Base-by-base conservation (phyloP, 768 basidiomycete species). In the Suillus spraguei region DNA sequence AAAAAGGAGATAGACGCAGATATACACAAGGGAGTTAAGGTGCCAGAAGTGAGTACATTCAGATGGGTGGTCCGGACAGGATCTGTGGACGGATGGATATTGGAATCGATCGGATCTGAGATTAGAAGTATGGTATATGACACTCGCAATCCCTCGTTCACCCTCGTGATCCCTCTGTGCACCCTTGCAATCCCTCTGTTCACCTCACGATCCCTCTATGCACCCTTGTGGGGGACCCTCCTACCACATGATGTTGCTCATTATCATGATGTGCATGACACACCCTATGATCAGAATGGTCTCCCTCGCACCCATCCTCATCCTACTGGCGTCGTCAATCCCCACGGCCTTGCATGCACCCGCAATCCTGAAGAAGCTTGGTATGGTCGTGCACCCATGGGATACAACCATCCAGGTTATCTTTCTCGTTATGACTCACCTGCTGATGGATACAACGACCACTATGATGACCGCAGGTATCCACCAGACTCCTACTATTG, bases 331-430 rank as follows among this genome's bases (percentile, higher is more conserved):
- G 3, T 4, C 17, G 16, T 52, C 52, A 33, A 53, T 53, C 32
- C 32, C 17, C 52, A 33, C 8, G 10, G 52, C 32, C 32, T 33
- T 53, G 2, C 52, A 53, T 2, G 20, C 20, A 33, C 52, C 32
- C 52, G 2, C 35, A 53, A 53, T 53, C 2, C 5, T 33, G 52
- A 53, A 33, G 52, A 53, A 33, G 52, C 32, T 53, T 16, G 10
- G 32, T 53, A 53, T n/a, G 52, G 2, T 20, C 33, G 4, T 53
- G 52, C 5, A 11, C 52, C 33, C 1, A 53, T 53, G 52, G 33
- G 32, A 33, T 53, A n/a, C 52, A 35, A 35, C 5, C 52, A 53
- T n/a, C n/a, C n/a, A n/a, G n/a, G n/a, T 20, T 53, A 53, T 53
- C 32, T 5, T 33, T 9, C 17, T 32, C 33, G 16, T 11, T 53